Conservation (phyloP, 2,329 filamentous ascomycete genomes). For the Neodidymelliopsis sp. region DNA sequence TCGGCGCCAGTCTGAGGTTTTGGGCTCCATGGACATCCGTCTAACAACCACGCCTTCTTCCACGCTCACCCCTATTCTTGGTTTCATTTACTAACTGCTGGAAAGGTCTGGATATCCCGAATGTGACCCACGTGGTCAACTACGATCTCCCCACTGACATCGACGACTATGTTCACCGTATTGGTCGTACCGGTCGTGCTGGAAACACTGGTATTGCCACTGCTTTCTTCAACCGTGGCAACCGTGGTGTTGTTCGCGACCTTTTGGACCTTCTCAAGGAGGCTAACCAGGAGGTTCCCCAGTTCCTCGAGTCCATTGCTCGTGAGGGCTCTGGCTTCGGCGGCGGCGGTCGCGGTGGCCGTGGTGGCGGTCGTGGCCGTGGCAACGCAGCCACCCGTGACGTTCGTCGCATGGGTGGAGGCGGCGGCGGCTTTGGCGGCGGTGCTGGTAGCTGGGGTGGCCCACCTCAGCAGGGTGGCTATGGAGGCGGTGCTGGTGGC, state of each 20-base stretch:
- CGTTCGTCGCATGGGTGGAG: conserved; percentile 71
- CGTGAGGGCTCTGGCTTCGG: conserved; percentile 87
- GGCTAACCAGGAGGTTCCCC: conserved; percentile 94
- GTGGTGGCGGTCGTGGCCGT: conserved; percentile 74
- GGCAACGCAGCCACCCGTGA: conserved; percentile 79
- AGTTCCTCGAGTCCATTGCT: conserved; percentile 96
- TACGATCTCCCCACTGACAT: conserved; percentile 99
- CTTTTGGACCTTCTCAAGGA: conserved; percentile 98
- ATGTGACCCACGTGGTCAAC: conserved; percentile 97
- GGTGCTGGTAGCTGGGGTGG: conserved; percentile 55
- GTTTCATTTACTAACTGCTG: neutral
- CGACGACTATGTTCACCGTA: conserved; percentile 98
- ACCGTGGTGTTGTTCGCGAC: conserved; percentile 96
- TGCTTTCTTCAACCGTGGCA: conserved; percentile 99
- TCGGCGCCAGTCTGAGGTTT: too few species aligned
- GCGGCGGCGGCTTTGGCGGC: conserved; percentile 64
- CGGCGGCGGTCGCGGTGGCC: conserved; percentile 71
- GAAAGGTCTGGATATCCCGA: conserved; percentile 98
- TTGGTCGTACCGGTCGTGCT: conserved; percentile 99
- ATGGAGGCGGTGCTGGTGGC: conserved; percentile 51
- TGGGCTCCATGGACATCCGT: too few species aligned
- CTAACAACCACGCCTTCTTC: too few species aligned
- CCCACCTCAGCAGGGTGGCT: conserved; percentile 37
- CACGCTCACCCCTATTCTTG: neutral
- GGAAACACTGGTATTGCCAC: conserved; percentile 98